These are phyloP conservation scores for Komagataea norvegica DNA, from an alignment of 1,139 yeast genomes.

Conservation along the genomic window DNA sequence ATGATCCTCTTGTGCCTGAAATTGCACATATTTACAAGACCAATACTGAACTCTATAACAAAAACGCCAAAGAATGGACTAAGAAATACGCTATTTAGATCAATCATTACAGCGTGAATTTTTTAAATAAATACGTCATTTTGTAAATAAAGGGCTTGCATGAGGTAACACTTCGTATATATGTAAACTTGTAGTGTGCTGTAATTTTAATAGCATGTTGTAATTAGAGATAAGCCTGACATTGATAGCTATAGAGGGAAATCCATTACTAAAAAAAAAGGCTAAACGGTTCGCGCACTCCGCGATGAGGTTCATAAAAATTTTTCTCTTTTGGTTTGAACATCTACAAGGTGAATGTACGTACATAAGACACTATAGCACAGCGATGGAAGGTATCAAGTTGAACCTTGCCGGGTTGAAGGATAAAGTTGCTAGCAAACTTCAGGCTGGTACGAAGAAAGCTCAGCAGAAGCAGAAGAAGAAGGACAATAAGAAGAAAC, in stretches of 20 bases:
- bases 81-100: constrained; percentile 87
- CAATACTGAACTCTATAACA: constrained; percentile 90
- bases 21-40: constrained; percentile 96
- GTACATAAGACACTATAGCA: not conserved
- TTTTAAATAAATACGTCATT: constrained; percentile 7
- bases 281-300: constrained; percentile 18
- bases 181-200: no score
- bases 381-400: constrained; percentile 25
- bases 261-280: no score
- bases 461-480: constrained; percentile 15
- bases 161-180: not conserved
- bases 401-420: constrained; percentile 28
- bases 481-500: constrained; percentile 17
- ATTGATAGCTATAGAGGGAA: no score
- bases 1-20: constrained; percentile 98
- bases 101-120: no score
- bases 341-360: no score
- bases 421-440: constrained; percentile 28
- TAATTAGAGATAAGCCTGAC: not conserved
- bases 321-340: constrained; percentile 6
- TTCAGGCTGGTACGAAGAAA: constrained; percentile 17
- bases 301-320: constrained; percentile 17
- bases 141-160: constrained; percentile 4
- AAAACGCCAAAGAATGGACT: constrained; percentile 98
- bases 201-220: no score